A percentile compares a stretch with the other conserved stretches of the same genome.
These are phyloP conservation scores for Favolaschia claudopus DNA, from an alignment of 768 basidiomycete genomes.

Conservation along the genomic window DNA sequence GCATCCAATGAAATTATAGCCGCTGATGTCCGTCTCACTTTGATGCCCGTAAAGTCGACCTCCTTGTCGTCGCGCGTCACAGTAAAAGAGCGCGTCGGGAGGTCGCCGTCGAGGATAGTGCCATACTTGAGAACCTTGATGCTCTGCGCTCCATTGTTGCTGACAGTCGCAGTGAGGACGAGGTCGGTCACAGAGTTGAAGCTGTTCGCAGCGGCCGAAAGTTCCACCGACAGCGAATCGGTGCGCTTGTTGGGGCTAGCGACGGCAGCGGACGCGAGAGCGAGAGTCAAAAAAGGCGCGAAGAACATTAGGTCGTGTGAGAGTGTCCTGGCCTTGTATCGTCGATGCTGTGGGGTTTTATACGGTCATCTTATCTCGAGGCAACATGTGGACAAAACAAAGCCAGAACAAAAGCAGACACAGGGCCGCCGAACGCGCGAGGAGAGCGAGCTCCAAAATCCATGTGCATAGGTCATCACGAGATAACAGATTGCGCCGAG, in stretches of 20 bases:
- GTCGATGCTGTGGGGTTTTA: too few relatives aligned
- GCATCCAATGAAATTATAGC: not conserved
- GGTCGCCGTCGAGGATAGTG: conserved; percentile 51
- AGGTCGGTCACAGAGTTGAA: conserved; percentile 48
- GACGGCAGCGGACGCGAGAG: conserved; percentile 36
- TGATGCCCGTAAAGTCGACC: conserved; percentile 51
- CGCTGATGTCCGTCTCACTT: conserved; percentile 34
- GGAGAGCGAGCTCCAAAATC: too few relatives aligned
- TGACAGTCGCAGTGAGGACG: conserved; percentile 49
- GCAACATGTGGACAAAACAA: too few relatives aligned
- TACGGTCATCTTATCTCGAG: too few relatives aligned
- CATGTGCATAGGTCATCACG: too few relatives aligned
- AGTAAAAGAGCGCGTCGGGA: conserved; percentile 51
- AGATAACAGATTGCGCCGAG: too few relatives aligned
- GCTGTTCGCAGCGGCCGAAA: conserved; percentile 34
- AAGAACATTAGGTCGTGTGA: too few relatives aligned
- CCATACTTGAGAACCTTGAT: conserved; percentile 54
- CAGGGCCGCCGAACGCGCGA: too few relatives aligned
- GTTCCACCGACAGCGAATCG: conserved; percentile 39
- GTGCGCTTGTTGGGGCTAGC: conserved; percentile 40
- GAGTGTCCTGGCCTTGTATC: too few relatives aligned
- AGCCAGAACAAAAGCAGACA: too few relatives aligned
- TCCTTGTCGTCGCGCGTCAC: conserved; percentile 47
- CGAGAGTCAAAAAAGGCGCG: conserved; percentile 35
- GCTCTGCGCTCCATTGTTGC: conserved; percentile 45